Evolutionary conservation across 2,329 filamentous ascomycete genomes (phyloP).

Genomic region (Cercospora sp.): DNA sequence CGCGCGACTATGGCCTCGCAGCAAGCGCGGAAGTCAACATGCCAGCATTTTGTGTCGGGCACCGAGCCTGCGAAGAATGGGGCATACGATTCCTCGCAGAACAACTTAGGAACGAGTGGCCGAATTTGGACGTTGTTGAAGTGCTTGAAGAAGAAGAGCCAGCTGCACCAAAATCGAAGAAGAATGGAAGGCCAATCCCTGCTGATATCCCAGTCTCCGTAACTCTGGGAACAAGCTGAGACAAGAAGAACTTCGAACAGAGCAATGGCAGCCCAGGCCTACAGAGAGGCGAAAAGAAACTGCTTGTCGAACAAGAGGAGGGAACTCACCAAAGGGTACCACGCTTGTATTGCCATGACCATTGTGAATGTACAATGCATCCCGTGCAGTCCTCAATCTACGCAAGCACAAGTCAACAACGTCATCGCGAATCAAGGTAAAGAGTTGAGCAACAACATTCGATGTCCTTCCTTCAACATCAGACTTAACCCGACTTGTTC

Average conservation of each 20-base stretch:
- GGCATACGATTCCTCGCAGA: conserved; percentile 41
- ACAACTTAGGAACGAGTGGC: conserved; percentile 37
- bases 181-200: background rate
- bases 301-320: too few relatives aligned
- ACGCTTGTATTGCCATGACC: background rate
- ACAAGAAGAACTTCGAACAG: background rate
- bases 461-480: background rate
- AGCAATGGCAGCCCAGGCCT: background rate
- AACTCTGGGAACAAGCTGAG: background rate
- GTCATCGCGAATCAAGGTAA: background rate
- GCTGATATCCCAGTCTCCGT: background rate
- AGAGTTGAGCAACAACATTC: background rate
- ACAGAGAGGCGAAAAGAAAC: background rate
- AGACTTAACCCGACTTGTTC: background rate
- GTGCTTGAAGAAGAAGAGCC: conserved; percentile 41
- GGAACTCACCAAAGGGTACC: too few relatives aligned
- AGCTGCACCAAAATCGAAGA: background rate
- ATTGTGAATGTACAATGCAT: background rate
- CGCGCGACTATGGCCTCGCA: conserved; percentile 39
- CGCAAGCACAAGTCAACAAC: conserved; percentile 11
- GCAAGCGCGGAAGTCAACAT: conserved; percentile 38
- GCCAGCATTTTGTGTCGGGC: conserved; percentile 40
- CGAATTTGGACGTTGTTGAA: conserved; percentile 38
- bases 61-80: conserved; percentile 44
- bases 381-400: conserved; percentile 6